phyloP scores from a whole-genome alignment of 140 eudicot genomes.

The Bidens hawaiensis region DNA sequence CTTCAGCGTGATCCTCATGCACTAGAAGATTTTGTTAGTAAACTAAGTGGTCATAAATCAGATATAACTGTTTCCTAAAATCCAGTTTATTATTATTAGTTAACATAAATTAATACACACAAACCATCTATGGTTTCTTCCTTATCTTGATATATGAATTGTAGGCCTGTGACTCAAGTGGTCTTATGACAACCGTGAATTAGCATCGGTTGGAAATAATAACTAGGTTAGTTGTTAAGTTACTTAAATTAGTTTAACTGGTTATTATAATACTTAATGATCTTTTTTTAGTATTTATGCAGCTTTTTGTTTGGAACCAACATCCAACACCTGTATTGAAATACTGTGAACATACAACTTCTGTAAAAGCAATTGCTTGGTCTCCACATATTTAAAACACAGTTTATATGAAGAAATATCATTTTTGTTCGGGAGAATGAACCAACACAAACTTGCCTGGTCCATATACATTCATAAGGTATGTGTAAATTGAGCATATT shows the following conservation, averaged over 20 bases:
- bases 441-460: too few species aligned
- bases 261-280: too few species aligned
- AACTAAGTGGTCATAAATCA: constrained; percentile 84
- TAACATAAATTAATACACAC: neutral
- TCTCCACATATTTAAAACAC: constrained; percentile 93
- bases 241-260: too few species aligned
- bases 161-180: constrained; percentile 94
- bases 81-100: neutral
- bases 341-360: constrained; percentile 91
- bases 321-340: constrained; percentile 80
- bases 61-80: too few species aligned
- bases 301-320: too few species aligned
- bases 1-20: constrained; percentile 84
- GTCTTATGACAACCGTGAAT: constrained; percentile 93
- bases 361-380: constrained; percentile 98
- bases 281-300: neutral
- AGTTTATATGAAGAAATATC: too few species aligned
- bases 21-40: constrained; percentile 82
- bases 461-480: too few species aligned
- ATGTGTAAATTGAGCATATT: too few species aligned
- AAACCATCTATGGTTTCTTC: neutral
- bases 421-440: too few species aligned
- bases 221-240: constrained; percentile 81
- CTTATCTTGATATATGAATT: constrained; percentile 4
- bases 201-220: constrained; percentile 97